Conservation (phyloP, 176 grass and related monocot species). For the Oryza officinalis region DNA sequence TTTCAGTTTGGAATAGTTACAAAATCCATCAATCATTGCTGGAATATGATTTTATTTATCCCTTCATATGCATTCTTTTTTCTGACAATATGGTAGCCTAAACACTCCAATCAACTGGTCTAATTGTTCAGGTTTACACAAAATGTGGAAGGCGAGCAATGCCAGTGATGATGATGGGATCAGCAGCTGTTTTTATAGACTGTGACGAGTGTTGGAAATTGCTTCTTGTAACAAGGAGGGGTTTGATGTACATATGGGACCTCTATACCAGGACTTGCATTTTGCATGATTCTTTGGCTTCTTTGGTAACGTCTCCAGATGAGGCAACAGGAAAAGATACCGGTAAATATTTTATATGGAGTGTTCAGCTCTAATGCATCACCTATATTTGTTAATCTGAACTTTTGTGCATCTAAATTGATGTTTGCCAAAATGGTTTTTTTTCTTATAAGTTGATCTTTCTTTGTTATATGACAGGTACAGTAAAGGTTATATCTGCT, state of each 20-base stretch:
- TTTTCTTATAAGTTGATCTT: constrained; percentile 18
- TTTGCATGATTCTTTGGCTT: constrained; percentile 78
- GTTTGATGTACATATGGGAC: constrained; percentile 87
- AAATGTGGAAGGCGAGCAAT: constrained; percentile 79
- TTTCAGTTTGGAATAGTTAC: background rate
- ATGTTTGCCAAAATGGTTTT: constrained; percentile 9
- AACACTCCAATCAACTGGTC: background rate
- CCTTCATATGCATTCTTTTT: background rate
- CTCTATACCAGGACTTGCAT: constrained; percentile 73
- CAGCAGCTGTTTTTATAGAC: constrained; percentile 85
- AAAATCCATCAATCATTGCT: background rate
- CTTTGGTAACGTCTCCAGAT: constrained; percentile 62
- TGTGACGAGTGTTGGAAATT: constrained; percentile 81
- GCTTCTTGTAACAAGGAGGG: constrained; percentile 85
- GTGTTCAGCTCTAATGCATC: constrained; percentile 15
- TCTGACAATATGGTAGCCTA: background rate
- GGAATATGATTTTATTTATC: background rate
- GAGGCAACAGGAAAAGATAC: constrained; percentile 65
- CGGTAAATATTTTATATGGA: constrained; percentile 53
- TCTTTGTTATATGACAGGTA: constrained; percentile 55
- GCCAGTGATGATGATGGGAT: constrained; percentile 91
- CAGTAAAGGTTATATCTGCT: constrained; percentile 85
- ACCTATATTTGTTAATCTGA: constrained; percentile 12
- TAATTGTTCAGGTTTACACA: constrained; percentile 78
- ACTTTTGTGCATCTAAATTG: constrained; percentile 1